Percentiles rank a stretch among this genome's conserved stretches.
These are phyloP conservation scores for Talaromyces wortmannii DNA, from an alignment of 495 filamentous ascomycete species.

Conservation along the genomic window DNA sequence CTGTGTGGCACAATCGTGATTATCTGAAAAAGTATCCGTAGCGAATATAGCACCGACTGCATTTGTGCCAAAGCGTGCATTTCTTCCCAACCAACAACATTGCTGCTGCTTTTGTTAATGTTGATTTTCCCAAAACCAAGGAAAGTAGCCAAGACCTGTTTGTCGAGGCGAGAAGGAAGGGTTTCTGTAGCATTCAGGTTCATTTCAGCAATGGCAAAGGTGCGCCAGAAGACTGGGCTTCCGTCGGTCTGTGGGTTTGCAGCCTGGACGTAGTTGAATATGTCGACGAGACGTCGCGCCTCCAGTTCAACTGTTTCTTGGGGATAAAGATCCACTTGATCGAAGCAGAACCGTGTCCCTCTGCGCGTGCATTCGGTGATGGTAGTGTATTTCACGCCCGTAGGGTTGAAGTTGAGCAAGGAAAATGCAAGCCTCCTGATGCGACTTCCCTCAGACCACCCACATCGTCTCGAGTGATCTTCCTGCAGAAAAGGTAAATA, in stretches of 20 bases:
- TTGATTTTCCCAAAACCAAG: background rate
- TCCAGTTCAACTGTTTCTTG: conserved; percentile 10
- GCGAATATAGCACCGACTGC: conserved; percentile 56
- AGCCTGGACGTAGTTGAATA: conserved; percentile 12
- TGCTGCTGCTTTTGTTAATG: background rate
- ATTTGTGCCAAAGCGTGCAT: conserved; percentile 59
- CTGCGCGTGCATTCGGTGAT: conserved; percentile 44
- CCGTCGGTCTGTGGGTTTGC: conserved; percentile 4
- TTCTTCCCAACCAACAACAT: conserved; percentile 44
- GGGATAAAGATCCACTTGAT: conserved; percentile 16
- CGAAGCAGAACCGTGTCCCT: conserved; percentile 27
- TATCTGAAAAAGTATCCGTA: conserved; percentile 57
- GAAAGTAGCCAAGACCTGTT: conserved; percentile 7
- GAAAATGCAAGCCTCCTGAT: conserved; percentile 55
- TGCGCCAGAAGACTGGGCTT: conserved; percentile 22
- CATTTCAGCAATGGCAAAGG: conserved; percentile 28
- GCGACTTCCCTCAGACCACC: conserved; percentile 52
- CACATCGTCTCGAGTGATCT: conserved; percentile 49
- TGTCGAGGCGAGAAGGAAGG: conserved; percentile 19
- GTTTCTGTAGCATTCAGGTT: conserved; percentile 11
- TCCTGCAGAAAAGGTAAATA: conserved; percentile 56
- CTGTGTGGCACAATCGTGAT: conserved; percentile 16
- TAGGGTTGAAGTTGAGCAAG: conserved; percentile 35
- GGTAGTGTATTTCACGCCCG: conserved; percentile 5
- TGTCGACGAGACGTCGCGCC: conserved; percentile 7